These are phyloP conservation scores for Phytophthora palmivora DNA, from an alignment of 352 stramenopile genomes.

Conservation along the genomic window DNA sequence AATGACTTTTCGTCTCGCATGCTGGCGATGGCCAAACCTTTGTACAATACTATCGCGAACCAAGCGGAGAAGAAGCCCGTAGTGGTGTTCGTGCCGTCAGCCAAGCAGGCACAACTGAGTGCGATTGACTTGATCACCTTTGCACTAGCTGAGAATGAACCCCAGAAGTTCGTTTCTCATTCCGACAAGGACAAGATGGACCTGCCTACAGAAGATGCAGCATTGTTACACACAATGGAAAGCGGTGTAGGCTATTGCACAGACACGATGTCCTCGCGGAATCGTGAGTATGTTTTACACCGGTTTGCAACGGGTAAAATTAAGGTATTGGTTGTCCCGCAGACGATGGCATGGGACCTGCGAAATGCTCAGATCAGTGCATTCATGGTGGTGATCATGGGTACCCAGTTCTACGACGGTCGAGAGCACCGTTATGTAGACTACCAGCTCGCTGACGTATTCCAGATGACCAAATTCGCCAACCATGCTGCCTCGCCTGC, in stretches of 20 bases:
- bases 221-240: constrained; percentile 94
- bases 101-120: constrained; percentile 98
- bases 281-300: constrained; percentile 91
- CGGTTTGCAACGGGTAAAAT: constrained; percentile 91
- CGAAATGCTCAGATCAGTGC: constrained; percentile 68
- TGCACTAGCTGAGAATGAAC: constrained; percentile 86
- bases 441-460: constrained; percentile 97
- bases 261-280: constrained; percentile 91
- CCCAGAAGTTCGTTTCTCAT: constrained; percentile 65
- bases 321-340: constrained; percentile 95
- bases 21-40: constrained; percentile 98
- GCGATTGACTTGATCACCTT: constrained; percentile 99
- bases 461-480: constrained; percentile 97
- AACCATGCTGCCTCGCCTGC: constrained; percentile 47
- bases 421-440: constrained; percentile 96
- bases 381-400: constrained; percentile 98
- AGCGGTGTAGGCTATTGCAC: constrained; percentile 97
- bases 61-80: constrained; percentile 90
- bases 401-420: constrained; percentile 98
- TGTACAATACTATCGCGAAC: constrained; percentile 95
- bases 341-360: constrained; percentile 94
- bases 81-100: constrained; percentile 98
- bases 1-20: constrained; percentile 97
- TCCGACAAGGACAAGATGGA: constrained; percentile 42
- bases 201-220: constrained; percentile 84